Percentiles rank a stretch among this genome's conserved stretches.
Conservation (phyloP, 176 grass and related monocot species). For the Leersia perrieri region DNA sequence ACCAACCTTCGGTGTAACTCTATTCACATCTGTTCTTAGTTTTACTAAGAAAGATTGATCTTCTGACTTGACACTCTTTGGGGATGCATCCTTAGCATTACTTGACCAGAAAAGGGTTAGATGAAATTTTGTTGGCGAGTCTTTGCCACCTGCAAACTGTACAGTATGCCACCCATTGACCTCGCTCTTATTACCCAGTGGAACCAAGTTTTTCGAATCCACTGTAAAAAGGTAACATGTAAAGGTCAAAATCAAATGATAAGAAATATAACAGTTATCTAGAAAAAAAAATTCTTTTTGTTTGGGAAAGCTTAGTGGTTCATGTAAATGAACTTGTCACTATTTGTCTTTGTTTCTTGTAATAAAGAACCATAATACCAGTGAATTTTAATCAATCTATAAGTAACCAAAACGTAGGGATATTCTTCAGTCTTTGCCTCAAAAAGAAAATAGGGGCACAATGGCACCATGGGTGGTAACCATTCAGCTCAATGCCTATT, state of each 20-base stretch:
- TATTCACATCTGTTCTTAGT: slow-evolving; percentile 73
- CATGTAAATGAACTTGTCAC: background rate
- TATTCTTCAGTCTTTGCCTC: background rate
- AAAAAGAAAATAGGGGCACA: background rate
- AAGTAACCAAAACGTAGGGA: background rate
- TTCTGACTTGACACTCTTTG: background rate
- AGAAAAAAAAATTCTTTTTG: background rate
- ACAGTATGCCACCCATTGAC: slow-evolving; percentile 78
- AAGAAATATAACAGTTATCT: background rate
- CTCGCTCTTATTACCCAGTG: slow-evolving; percentile 50
- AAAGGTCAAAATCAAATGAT: slow-evolving; percentile 25
- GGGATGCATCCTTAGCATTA: slow-evolving; percentile 4
- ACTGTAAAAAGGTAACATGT: slow-evolving; percentile 39
- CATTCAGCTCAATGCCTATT: background rate
- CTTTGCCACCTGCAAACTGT: slow-evolving; percentile 89
- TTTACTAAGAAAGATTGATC: slow-evolving; percentile 56
- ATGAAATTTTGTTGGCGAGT: slow-evolving; percentile 74
- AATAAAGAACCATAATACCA: background rate
- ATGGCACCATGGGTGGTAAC: background rate
- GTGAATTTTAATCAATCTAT: background rate
- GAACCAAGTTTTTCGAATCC: slow-evolving; percentile 54
- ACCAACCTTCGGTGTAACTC: slow-evolving; percentile 52
- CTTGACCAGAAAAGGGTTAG: slow-evolving; percentile 70
- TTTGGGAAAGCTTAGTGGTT: background rate
- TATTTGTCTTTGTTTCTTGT: background rate